phyloP scores from a whole-genome alignment of 371 early-diverging fungal genomes.

The Mucor mucedo region DNA sequence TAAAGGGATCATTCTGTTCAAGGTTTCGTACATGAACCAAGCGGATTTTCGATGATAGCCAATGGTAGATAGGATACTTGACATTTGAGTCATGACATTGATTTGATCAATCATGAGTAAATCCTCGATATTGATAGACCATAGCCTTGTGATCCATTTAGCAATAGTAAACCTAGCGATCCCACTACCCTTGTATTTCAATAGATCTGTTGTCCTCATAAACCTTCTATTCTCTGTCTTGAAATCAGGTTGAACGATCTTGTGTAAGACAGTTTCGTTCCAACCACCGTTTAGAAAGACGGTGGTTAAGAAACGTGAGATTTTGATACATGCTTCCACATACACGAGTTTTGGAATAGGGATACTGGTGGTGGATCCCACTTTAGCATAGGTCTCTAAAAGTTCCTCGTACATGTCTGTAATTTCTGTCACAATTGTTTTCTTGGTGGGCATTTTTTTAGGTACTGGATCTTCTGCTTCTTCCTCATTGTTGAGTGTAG shows the following conservation, averaged over 20 bases:
- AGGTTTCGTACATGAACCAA: conserved; percentile 74
- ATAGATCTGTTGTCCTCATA: conserved; percentile 17
- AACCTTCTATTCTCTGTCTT: conserved; percentile 8
- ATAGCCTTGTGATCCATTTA: conserved; percentile 66
- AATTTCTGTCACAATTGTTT: conserved; percentile 42
- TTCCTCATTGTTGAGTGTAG: conserved; percentile 8
- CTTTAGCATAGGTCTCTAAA: conserved; percentile 55
- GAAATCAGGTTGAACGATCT: conserved; percentile 16
- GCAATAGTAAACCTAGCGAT: conserved; percentile 61
- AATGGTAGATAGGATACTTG: conserved; percentile 65
- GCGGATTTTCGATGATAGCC: conserved; percentile 79
- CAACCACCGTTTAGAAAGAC: conserved; percentile 44
- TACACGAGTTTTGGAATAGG: conserved; percentile 43
- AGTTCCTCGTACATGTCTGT: conserved; percentile 57
- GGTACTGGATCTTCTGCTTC: conserved; percentile 3
- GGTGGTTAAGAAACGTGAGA: conserved; percentile 46
- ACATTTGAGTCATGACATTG: conserved; percentile 66
- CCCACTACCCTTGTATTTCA: conserved; percentile 22
- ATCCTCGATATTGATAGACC: conserved; percentile 59
- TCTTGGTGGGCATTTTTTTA: conserved; percentile 7
- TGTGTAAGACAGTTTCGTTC: conserved; percentile 30
- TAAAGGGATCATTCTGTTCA: conserved; percentile 65
- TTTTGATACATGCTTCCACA: conserved; percentile 55
- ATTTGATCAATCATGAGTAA: conserved; percentile 68
- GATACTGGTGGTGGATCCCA: conserved; percentile 34